Evolutionary conservation across 305 asterid species (phyloP).

Genomic region (Fraxinus ornus): DNA sequence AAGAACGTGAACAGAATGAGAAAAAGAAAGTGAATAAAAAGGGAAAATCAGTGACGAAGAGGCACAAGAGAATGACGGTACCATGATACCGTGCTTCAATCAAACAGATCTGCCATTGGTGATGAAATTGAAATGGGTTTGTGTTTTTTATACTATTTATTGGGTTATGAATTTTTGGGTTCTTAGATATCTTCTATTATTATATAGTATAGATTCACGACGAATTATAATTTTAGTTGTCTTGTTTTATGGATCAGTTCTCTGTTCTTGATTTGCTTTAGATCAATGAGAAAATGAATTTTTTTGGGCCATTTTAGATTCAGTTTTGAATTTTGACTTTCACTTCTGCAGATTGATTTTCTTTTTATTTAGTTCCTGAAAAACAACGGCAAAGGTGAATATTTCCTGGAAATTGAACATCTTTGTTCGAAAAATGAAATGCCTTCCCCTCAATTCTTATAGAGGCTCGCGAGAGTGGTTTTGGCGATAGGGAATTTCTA

Average conservation of each 20-base stretch:
- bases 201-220: constrained; percentile 14
- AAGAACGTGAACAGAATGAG: constrained; percentile 7
- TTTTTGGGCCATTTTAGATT: neutral
- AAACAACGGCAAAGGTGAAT: neutral
- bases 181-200: constrained; percentile 36
- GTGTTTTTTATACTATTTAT: constrained; percentile 23
- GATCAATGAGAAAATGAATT: constrained; percentile 24
- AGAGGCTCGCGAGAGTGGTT: neutral
- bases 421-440: neutral
- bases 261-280: constrained; percentile 31
- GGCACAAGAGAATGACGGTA: constrained; percentile 30
- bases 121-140: constrained; percentile 38
- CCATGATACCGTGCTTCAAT: constrained; percentile 42
- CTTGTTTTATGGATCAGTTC: constrained; percentile 2
- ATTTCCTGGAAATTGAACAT: neutral
- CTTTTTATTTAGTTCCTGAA: neutral
- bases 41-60: constrained; percentile 13
- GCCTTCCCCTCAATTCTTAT: neutral
- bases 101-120: constrained; percentile 46
- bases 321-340: constrained; percentile 8
- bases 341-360: neutral
- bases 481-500: neutral
- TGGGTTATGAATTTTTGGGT: constrained; percentile 20
- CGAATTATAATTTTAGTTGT: constrained; percentile 13
- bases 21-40: constrained; percentile 32